These are phyloP conservation scores for Colletotrichum siamense DNA, from an alignment of 2,329 filamentous ascomycete genomes.

Conservation along the genomic window DNA sequence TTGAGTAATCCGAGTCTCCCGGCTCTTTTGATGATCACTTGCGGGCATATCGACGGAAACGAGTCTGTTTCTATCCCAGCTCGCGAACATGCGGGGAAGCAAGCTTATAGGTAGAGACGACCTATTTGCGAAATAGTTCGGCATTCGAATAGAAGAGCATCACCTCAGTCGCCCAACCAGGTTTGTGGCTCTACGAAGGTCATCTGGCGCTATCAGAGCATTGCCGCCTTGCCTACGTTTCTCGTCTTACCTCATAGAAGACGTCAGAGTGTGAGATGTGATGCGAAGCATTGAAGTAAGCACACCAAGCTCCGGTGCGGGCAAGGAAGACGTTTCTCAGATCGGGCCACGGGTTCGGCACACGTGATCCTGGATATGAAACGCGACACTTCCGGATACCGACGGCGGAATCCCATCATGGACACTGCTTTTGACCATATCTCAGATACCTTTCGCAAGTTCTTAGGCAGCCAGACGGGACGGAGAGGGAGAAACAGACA, in stretches of 20 bases:
- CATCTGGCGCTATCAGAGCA: neutral
- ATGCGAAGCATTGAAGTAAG: neutral
- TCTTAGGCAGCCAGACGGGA: neutral
- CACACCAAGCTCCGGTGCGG: neutral
- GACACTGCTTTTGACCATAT: neutral
- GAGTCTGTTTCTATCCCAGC: neutral
- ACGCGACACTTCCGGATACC: constrained; percentile 11
- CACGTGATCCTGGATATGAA: constrained; percentile 18
- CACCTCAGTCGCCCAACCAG: neutral
- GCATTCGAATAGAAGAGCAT: neutral
- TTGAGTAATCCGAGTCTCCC: neutral
- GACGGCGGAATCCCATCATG: neutral
- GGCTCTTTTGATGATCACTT: neutral
- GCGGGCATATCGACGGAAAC: neutral
- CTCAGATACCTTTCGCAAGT: neutral
- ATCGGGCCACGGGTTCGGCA: neutral
- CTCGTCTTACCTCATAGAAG: neutral
- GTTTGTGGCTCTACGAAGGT: neutral
- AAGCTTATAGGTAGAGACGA: neutral
- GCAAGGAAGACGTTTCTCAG: neutral
- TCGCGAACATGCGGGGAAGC: neutral
- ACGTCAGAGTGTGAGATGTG: neutral
- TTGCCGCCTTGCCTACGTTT: neutral
- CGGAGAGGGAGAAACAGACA: neutral
- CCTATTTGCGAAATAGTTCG: neutral